Evolutionary conservation across 768 basidiomycete genomes (phyloP).

Genomic region (Panaeolus cyanescens): DNA sequence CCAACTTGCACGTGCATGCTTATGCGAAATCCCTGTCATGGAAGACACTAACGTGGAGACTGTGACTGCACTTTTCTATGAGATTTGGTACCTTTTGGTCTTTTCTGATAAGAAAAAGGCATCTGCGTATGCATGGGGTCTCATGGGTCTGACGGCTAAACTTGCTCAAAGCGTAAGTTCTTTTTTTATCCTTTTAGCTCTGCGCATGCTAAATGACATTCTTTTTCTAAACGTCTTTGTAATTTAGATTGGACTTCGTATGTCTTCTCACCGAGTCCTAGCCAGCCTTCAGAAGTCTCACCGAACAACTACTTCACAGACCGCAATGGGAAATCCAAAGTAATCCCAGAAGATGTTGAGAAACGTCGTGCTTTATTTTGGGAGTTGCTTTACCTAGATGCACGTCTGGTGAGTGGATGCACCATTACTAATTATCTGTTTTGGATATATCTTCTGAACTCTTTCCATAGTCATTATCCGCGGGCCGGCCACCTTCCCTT

Average conservation of each 20-base stretch:
- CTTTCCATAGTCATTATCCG: slow-evolving; percentile 50
- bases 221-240: slow-evolving; percentile 7
- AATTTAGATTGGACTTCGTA: slow-evolving; percentile 60
- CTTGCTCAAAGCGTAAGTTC: slow-evolving; percentile 61
- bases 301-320: slow-evolving; percentile 37
- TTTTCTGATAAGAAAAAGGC: slow-evolving; percentile 74
- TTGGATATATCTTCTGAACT: neutral
- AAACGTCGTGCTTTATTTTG: slow-evolving; percentile 69
- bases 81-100: slow-evolving; percentile 67
- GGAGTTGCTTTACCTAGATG: slow-evolving; percentile 70
- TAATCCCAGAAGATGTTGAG: slow-evolving; percentile 71
- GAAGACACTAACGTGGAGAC: slow-evolving; percentile 70
- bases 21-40: slow-evolving; percentile 66
- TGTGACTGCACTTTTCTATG: slow-evolving; percentile 59
- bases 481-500: slow-evolving; percentile 70
- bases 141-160: slow-evolving; percentile 60
- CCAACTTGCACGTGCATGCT: slow-evolving; percentile 55
- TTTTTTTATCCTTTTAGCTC: slow-evolving; percentile 1
- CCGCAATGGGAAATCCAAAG: slow-evolving; percentile 66
- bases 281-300: slow-evolving; percentile 1
- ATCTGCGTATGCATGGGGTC: slow-evolving; percentile 55
- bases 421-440: neutral
- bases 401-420: slow-evolving; percentile 46
- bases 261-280: slow-evolving; percentile 18
- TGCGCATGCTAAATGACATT: slow-evolving; percentile 9